Evolutionary conservation across 495 filamentous ascomycete genomes (phyloP).

Genomic region (Neurospora terricola): DNA sequence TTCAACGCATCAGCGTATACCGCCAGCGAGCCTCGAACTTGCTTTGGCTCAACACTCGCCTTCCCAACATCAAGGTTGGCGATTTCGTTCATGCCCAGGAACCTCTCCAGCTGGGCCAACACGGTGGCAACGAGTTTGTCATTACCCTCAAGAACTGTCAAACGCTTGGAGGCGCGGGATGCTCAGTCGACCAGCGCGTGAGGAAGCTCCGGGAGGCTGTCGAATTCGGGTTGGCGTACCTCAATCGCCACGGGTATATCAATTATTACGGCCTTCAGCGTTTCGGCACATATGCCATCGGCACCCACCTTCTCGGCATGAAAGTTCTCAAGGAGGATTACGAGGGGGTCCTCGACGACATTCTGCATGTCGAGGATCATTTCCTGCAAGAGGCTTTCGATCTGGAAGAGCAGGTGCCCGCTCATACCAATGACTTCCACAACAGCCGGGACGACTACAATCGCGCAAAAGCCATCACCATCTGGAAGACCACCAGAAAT

Average conservation of each 20-base stretch:
- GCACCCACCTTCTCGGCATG: slow-evolving; percentile 73
- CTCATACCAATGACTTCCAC: not conserved
- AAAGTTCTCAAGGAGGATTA: slow-evolving; percentile 75
- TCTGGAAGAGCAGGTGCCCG: not conserved
- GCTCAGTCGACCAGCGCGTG: slow-evolving; percentile 27
- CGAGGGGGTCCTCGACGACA: slow-evolving; percentile 61
- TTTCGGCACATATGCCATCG: slow-evolving; percentile 74
- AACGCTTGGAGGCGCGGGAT: slow-evolving; percentile 42
- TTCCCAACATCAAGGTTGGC: slow-evolving; percentile 58
- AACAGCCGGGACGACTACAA: slow-evolving; percentile 54
- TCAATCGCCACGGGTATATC: slow-evolving; percentile 68
- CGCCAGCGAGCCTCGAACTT: slow-evolving; percentile 55
- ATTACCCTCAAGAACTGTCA: slow-evolving; percentile 80
- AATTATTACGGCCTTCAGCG: slow-evolving; percentile 96
- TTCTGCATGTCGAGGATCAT: slow-evolving; percentile 48
- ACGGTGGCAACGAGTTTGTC: slow-evolving; percentile 81
- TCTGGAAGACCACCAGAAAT: slow-evolving; percentile 52
- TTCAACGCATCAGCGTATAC: slow-evolving; percentile 69
- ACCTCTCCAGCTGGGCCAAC: slow-evolving; percentile 69
- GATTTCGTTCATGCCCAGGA: slow-evolving; percentile 64
- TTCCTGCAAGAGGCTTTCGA: slow-evolving; percentile 16
- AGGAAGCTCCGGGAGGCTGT: slow-evolving; percentile 25
- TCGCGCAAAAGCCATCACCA: slow-evolving; percentile 64
- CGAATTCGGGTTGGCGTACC: slow-evolving; percentile 37
- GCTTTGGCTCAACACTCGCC: slow-evolving; percentile 47